Evolutionary conservation across 306 rosid species (phyloP), one percentile per base, ranked within the genome.

Genomic region (Rubus idaeus): DNA sequence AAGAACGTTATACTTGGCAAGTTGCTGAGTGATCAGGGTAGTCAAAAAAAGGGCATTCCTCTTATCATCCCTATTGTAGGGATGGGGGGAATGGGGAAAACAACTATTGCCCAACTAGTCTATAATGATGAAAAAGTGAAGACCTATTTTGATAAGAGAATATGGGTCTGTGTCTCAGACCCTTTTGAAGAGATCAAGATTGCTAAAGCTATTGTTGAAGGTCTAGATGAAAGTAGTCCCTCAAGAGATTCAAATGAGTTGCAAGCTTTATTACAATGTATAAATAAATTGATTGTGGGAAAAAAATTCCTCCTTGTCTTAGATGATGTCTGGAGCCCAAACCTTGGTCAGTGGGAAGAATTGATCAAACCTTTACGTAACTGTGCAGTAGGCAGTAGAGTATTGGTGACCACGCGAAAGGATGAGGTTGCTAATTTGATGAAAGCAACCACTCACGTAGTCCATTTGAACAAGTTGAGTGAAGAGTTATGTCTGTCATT

Each of bases 311-410:
- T 79, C 4, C 78, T 79, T 5, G 78, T 79, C 16, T 23, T 73
- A 52, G 78, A 79, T 13, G 83, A 79, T 61, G 83, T 79, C 0
- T 79, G 78, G 83, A 23, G 5, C 4, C 61, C 62, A 45, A 47
- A 61, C 0, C 2, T 0, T 40, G 20, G 12, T 2, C 53, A 71
- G 5, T 79, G 75, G 74, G 66, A 74, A 5, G 51, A 17, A 30
- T 7, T 74, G 1, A 12, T 50, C 8, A 23, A 73, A 40, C n/a
- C 42, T 46, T n/a, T 65, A 1, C 30, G 8, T 0, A 8, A 2
- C 4, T 75, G 78, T 4, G 61, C 4, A 2, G 3, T 1, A 5
- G 70, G 83, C 0, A 79, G 78, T 68, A 79, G 26, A 40, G 2
- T 55, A 13, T 6, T 79, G 8, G 72, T 78, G 5, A 78, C 82